Conservation (phyloP, 2,329 filamentous ascomycete species). For the Epichloe sp. region DNA sequence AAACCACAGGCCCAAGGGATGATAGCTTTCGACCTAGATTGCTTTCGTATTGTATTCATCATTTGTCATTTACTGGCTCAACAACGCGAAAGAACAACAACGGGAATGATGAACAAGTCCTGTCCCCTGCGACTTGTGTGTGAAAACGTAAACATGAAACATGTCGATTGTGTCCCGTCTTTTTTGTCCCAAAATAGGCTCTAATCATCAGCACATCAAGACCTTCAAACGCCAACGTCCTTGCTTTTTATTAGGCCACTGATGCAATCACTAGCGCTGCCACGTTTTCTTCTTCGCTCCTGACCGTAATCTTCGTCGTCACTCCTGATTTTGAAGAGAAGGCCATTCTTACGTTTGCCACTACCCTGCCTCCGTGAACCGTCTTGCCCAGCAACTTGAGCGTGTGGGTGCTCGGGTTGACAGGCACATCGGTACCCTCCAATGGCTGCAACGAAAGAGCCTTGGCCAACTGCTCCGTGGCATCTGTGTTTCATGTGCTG, state of each 20-base stretch:
- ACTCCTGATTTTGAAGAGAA: constrained; percentile 86
- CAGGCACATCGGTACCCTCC: constrained; percentile 82
- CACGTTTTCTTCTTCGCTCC: constrained; percentile 86
- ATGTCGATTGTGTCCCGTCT: background rate
- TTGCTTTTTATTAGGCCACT: constrained; percentile 48
- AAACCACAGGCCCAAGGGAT: too few relatives aligned
- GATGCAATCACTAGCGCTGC: constrained; percentile 73
- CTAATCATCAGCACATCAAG: constrained; percentile 22
- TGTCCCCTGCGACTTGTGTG: background rate
- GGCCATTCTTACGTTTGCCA: constrained; percentile 81
- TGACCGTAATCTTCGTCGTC: constrained; percentile 86
- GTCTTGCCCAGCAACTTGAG: constrained; percentile 96
- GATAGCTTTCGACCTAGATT: too few relatives aligned
- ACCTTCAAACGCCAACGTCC: constrained; percentile 22
- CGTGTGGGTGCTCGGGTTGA: constrained; percentile 82
- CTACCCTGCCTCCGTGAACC: constrained; percentile 77
- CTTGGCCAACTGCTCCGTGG: constrained; percentile 80
- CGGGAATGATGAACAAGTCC: background rate
- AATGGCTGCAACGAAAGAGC: constrained; percentile 82
- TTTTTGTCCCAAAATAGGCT: constrained; percentile 4
- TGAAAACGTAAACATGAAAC: background rate
- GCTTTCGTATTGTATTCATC: background rate
- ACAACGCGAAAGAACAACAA: background rate
- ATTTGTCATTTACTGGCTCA: constrained; percentile 2
- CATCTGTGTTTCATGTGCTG: constrained; percentile 45